phyloP scores from a whole-genome alignment of 495 filamentous ascomycete genomes.

The Neurospora sp. region DNA sequence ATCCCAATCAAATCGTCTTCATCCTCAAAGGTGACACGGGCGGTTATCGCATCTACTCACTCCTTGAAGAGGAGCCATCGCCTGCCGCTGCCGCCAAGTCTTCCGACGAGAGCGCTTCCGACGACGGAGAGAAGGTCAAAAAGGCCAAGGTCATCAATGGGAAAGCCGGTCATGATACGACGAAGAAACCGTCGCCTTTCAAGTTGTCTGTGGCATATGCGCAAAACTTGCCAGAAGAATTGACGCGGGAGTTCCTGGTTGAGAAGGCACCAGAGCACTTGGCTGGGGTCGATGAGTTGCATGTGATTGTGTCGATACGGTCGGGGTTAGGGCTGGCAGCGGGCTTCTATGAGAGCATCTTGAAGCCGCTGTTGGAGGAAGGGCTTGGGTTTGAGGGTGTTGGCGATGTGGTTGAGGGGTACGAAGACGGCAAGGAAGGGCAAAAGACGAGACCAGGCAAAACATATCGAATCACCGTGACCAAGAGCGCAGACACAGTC shows the following conservation, averaged over 20 bases:
- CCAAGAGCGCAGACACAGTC: conserved; percentile 48
- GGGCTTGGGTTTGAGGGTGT: conserved; percentile 2
- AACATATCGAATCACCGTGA: conserved; percentile 48
- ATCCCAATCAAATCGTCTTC: conserved; percentile 26
- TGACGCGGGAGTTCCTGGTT: conserved; percentile 20
- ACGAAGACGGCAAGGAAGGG: too few relatives aligned
- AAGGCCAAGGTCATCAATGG: not conserved
- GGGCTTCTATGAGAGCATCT: conserved; percentile 41
- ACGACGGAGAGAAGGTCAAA: not conserved
- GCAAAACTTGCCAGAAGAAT: conserved; percentile 20
- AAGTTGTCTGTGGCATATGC: conserved; percentile 13
- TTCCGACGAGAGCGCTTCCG: not conserved
- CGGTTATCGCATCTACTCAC: conserved; percentile 25
- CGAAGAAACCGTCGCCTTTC: conserved; percentile 10
- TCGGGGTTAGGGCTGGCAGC: conserved; percentile 59
- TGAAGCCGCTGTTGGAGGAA: conserved; percentile 46
- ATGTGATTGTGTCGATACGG: conserved; percentile 61
- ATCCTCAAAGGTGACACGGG: conserved; percentile 9
- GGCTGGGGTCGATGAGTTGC: conserved; percentile 25
- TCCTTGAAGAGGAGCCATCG: conserved; percentile 15
- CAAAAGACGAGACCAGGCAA: too few relatives aligned
- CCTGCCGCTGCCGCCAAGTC: not conserved
- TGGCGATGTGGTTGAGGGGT: not conserved
- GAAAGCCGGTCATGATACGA: not conserved
- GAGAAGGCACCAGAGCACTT: conserved; percentile 25